Percentiles rank a stretch among this genome's conserved stretches.
phyloP scores from a whole-genome alignment of 495 filamentous ascomycete species.

The Penicillium manginii region DNA sequence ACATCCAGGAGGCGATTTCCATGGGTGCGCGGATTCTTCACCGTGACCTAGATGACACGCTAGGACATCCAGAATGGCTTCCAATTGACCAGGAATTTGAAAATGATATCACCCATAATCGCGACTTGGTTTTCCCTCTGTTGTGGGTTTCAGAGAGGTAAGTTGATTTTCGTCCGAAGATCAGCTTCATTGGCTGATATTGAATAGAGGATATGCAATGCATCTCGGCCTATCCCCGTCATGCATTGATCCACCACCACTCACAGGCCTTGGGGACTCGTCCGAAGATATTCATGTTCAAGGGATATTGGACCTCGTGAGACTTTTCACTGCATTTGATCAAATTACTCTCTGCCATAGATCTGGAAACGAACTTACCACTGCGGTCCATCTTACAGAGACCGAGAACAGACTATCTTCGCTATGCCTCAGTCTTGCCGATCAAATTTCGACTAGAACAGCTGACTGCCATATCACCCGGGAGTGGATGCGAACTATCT shows the following conservation, averaged over 20 bases:
- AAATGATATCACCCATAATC: conserved; percentile 17
- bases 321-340: conserved; percentile 34
- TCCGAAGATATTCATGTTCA: conserved; percentile 23
- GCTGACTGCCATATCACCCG: conserved; percentile 38
- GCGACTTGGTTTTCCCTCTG: conserved; percentile 31
- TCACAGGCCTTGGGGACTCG: conserved; percentile 8
- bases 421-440: conserved; percentile 14
- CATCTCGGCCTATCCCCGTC: conserved; percentile 37
- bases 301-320: conserved; percentile 33
- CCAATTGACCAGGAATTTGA: background rate
- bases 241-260: conserved; percentile 18
- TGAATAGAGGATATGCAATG: conserved; percentile 33
- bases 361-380: background rate
- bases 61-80: background rate
- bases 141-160: conserved; percentile 41
- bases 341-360: conserved; percentile 19
- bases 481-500: conserved; percentile 75
- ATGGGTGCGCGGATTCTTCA: conserved; percentile 26
- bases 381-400: conserved; percentile 14
- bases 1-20: conserved; percentile 38
- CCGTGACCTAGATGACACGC: conserved; percentile 23
- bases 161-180: background rate
- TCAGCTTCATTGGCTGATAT: background rate
- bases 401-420: conserved; percentile 28
- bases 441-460: conserved; percentile 23